phyloP scores from a whole-genome alignment of 1,284 basidiomycete species.

The Vanrija pseudolonga region DNA sequence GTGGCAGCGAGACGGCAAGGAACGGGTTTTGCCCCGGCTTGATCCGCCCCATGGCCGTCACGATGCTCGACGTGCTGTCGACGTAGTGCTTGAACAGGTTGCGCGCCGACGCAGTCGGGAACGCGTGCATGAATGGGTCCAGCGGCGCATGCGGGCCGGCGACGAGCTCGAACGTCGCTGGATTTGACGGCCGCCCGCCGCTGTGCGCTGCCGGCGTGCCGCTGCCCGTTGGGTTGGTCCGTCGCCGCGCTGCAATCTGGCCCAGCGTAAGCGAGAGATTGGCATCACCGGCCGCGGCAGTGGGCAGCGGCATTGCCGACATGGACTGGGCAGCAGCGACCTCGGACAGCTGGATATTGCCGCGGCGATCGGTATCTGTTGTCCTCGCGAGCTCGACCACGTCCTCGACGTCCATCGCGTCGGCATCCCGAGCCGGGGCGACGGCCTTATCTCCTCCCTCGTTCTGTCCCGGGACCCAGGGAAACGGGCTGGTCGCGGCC shows the following conservation, averaged over 20 bases:
- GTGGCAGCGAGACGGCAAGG: slow-evolving; percentile 12
- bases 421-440: background rate
- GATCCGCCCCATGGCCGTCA: slow-evolving; percentile 14
- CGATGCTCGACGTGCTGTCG: slow-evolving; percentile 8
- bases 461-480: background rate
- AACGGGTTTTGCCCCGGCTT: slow-evolving; percentile 11
- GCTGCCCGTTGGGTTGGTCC: too few relatives aligned
- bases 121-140: slow-evolving; percentile 14
- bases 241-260: background rate
- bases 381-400: slow-evolving; percentile 1
- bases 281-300: background rate
- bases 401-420: background rate
- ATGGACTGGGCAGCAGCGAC: background rate
- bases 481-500: background rate
- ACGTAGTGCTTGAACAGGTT: slow-evolving; percentile 19
- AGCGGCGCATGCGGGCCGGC: background rate
- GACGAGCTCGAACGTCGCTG: background rate
- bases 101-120: slow-evolving; percentile 15
- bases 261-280: background rate
- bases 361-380: background rate
- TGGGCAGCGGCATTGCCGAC: background rate
- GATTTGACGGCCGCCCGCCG: background rate
- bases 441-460: background rate
- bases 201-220: too few relatives aligned
- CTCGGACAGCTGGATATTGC: background rate